Evolutionary conservation across 1,284 basidiomycete species (phyloP), one percentile per base, ranked within the genome.

Genomic region (Malassezia sympodialis): DNA sequence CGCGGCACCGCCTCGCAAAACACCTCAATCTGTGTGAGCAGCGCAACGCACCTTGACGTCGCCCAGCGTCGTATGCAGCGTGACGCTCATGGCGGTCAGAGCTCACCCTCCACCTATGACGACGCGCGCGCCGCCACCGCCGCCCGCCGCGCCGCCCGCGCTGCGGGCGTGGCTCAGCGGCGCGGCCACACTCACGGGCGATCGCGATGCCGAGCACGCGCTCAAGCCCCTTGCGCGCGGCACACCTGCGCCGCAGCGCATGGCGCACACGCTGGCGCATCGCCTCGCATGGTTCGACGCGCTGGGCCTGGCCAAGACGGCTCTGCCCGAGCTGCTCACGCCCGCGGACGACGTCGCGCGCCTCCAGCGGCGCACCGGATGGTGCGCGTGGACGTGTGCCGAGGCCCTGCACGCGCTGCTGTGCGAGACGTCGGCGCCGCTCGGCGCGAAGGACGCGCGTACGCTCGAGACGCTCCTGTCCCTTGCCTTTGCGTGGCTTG

Each of bases 1-100:
- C 89, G 87, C 12, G 93, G 93, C 15, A 90, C 87, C 8, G 89
- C 84, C 76, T 98, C 93, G 77, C 93, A 96, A 77, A 96, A 98
- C 23, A 98, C 76, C 77, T 98, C 93, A 62, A 96, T 84, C 90
- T 96, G 19, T 15, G 4, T 24, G 24, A 23, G 5, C 15, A 14
- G 11, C n/a, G 2, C 30, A 23, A 44, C 77, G 45, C 67, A 88
- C 90, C 82, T 98, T 98, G 76, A 98, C 79, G 67, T 98, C 93
- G 24, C 93, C 93, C 65, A 87, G 84, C 23, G 85, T 83, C 1
- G 93, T 96, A 76, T 96, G 87, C 45, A 98, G 80, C 5, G 91
- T 96, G 48, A 96, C 90, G 59, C 91, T 94, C 91, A 90, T 69
- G 15, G 37, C 27, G 21, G 27, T 23, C 24, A 5, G 2, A 27